Base-by-base conservation (phyloP, 148 eudicot genomes). In the Beta vulgaris region DNA sequence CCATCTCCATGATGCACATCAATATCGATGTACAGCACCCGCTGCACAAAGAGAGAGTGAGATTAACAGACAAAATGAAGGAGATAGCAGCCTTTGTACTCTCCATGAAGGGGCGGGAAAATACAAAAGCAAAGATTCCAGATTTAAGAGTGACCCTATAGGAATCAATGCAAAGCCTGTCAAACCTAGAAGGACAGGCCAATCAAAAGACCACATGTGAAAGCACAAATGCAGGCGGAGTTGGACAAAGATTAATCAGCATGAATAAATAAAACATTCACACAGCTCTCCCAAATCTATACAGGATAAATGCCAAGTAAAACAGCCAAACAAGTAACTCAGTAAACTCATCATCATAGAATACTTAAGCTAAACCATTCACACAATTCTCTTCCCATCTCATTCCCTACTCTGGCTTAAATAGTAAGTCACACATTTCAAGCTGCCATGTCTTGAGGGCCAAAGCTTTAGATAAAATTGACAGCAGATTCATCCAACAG, bases 1-100 rank as follows among this genome's bases (percentile, higher is more conserved):
- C 98, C 98, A 80, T 93, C 98, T 76, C 96, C 98, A 77, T 93
- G 98, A 86, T 93, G 98, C 78, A 93, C 87, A 13, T 91, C 98
- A 57, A 93, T 93, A 77, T 93, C 98, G 49, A 93, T 80, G 81
- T 93, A 93, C 54, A 93, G 69, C 40, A 93, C 96, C 48, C 98
- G 98, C 98, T 93, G 96, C 79, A 73, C n/a, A 69, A 32, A 59
- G 79, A 69, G 21, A 68, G 34, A 3, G 15, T 48, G 54, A 64
- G 31, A 49, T 69, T 53, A 74, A 61, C 32, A 44, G 46, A 46
- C 37, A 57, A 21, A 13, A 37, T 26, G 71, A 18, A n/a, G 77
- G 18, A 55, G 60, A 25, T 16, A 19, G 55, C 72, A 67, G 42
- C 32, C 39, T 19, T 23, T 49, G 29, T 74, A 23, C 35, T 19